Evolutionary conservation across 352 stramenopile species (phyloP).

Genomic region (Phytophthora sp.): DNA sequence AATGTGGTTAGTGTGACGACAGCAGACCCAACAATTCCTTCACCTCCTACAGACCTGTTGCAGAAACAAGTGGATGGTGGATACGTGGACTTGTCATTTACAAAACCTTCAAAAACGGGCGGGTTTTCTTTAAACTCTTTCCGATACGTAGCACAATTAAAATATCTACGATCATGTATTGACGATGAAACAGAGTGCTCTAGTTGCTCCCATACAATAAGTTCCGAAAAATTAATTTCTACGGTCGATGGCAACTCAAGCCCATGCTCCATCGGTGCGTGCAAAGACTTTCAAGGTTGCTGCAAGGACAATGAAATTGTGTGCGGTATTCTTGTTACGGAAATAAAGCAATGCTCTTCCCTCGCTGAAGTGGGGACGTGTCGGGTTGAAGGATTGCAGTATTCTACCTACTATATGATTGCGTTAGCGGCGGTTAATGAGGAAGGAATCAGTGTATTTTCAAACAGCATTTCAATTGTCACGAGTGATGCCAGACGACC

Average conservation of each 20-base stretch:
- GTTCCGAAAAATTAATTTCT: background rate
- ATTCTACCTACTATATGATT: constrained; percentile 36
- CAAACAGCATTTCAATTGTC: constrained; percentile 3
- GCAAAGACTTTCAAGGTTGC: constrained; percentile 14
- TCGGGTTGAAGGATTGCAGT: constrained; percentile 29
- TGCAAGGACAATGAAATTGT: constrained; percentile 12
- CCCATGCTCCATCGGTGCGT: constrained; percentile 11
- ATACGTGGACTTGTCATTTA: constrained; percentile 35
- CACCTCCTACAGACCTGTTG: constrained; percentile 11
- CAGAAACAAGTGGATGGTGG: constrained; percentile 31
- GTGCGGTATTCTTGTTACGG: constrained; percentile 29
- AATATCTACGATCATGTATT: constrained; percentile 39
- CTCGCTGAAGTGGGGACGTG: constrained; percentile 7
- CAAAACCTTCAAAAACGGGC: constrained; percentile 28
- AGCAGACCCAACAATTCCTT: constrained; percentile 17
- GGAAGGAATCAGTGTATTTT: constrained; percentile 39
- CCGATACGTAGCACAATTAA: constrained; percentile 20
- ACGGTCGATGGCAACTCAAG: background rate
- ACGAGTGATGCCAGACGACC: constrained; percentile 30
- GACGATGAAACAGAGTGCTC: constrained; percentile 15
- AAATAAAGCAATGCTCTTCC: constrained; percentile 16
- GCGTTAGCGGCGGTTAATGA: constrained; percentile 40
- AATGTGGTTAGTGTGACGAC: constrained; percentile 28
- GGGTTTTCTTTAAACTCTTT: constrained; percentile 28
- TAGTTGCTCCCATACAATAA: constrained; percentile 25